Evolutionary conservation across 176 grass and related monocot species (phyloP).

Genomic region (Poa pratensis): DNA sequence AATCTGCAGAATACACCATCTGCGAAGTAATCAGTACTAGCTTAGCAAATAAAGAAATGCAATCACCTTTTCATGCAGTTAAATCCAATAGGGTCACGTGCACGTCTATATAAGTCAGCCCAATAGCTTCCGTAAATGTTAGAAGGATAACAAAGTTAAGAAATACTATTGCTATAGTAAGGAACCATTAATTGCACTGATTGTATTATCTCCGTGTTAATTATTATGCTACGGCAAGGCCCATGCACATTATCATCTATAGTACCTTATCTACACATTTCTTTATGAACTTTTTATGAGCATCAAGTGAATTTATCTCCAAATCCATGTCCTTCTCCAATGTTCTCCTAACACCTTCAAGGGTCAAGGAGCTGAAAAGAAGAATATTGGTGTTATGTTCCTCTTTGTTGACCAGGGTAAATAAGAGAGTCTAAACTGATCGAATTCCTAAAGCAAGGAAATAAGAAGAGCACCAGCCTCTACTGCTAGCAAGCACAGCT

Average conservation of each 20-base stretch:
- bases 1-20: conserved; percentile 20
- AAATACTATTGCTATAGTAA: neutral
- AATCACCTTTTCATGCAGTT: neutral
- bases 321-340: conserved; percentile 81
- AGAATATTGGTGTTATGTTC: conserved; percentile 4
- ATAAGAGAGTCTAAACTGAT: conserved; percentile 12
- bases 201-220: conserved; percentile 8
- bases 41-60: conserved; percentile 27
- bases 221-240: conserved; percentile 3
- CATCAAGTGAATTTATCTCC: conserved; percentile 78
- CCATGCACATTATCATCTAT: conserved; percentile 9
- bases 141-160: neutral
- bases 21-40: conserved; percentile 7
- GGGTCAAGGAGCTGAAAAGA: conserved; percentile 75
- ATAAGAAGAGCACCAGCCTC: neutral
- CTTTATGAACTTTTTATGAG: conserved; percentile 84
- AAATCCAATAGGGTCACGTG: neutral
- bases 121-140: neutral
- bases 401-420: neutral
- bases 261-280: conserved; percentile 84
- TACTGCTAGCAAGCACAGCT: neutral
- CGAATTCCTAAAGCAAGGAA: conserved; percentile 4
- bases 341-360: conserved; percentile 89
- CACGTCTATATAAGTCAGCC: neutral
- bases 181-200: conserved; percentile 5